Percentiles rank a stretch among this genome's conserved stretches.
Evolutionary conservation across 768 basidiomycete genomes (phyloP).

Genomic region (Pulveroboletus ravenelii): DNA sequence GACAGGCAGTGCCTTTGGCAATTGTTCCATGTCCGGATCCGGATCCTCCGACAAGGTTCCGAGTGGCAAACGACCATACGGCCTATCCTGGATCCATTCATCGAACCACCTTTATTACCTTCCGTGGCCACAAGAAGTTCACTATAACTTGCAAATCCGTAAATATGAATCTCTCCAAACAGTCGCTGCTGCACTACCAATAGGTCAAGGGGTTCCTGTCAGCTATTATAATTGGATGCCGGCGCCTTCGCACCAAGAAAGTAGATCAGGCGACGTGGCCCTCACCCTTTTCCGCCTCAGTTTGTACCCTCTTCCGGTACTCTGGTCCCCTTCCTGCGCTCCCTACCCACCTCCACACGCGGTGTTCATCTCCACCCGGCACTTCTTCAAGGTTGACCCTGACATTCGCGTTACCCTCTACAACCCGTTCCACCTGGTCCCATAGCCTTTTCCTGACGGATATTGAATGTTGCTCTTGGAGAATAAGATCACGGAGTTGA

Average conservation of each 20-base stretch:
- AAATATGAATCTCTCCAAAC: slow-evolving; percentile 17
- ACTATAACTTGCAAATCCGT: slow-evolving; percentile 13
- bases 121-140: slow-evolving; percentile 18
- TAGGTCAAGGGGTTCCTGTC: slow-evolving; percentile 24
- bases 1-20: slow-evolving; percentile 27
- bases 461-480: slow-evolving; percentile 78
- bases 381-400: slow-evolving; percentile 81
- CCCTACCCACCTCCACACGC: slow-evolving; percentile 94
- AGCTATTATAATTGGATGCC: slow-evolving; percentile 9
- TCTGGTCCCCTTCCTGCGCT: slow-evolving; percentile 32
- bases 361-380: slow-evolving; percentile 78
- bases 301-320: slow-evolving; percentile 32
- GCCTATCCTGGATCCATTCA: slow-evolving; percentile 14
- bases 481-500: slow-evolving; percentile 81
- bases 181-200: slow-evolving; percentile 5
- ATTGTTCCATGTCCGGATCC: slow-evolving; percentile 29
- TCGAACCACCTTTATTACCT: slow-evolving; percentile 24
- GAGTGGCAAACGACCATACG: slow-evolving; percentile 20
- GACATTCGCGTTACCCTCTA: slow-evolving; percentile 90
- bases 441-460: slow-evolving; percentile 62
- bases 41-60: slow-evolving; percentile 31
- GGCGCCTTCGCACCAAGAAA: slow-evolving; percentile 8
- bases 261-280: slow-evolving; percentile 19
- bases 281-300: slow-evolving; percentile 26
- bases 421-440: slow-evolving; percentile 77